Evolutionary conservation across 2,329 filamentous ascomycete genomes (phyloP).

Genomic region (Colletotrichum sp.): DNA sequence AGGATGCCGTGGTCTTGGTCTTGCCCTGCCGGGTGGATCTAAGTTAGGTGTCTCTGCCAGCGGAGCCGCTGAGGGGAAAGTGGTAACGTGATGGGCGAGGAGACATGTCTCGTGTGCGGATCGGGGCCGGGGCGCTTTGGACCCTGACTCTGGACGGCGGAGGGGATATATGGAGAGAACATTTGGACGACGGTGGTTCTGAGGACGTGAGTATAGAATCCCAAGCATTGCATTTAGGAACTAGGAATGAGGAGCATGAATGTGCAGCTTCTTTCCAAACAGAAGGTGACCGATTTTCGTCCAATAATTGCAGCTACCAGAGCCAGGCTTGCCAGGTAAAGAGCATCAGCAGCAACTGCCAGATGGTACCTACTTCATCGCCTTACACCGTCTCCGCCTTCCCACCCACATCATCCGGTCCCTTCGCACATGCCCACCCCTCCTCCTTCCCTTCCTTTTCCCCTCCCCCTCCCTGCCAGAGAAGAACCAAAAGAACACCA

Average conservation of each 20-base stretch:
- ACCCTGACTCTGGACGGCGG: neutral
- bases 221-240: neutral
- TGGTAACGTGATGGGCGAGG: neutral
- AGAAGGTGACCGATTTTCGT: neutral
- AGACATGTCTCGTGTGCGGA: neutral
- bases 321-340: neutral
- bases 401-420: conserved; percentile 6
- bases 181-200: neutral
- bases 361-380: neutral
- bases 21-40: neutral
- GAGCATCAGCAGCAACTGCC: neutral
- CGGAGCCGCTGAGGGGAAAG: conserved; percentile 1
- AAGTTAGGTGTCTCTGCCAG: neutral
- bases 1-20: neutral
- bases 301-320: neutral
- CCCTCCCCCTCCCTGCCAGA: neutral
- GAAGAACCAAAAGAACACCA: neutral
- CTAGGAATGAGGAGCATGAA: neutral
- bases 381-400: neutral
- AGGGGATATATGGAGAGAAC: neutral
- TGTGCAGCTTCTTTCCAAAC: neutral
- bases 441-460: neutral
- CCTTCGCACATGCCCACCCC: neutral
- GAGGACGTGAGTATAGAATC: neutral
- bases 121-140: neutral